Percentiles rank a stretch among this genome's conserved stretches.
Conservation (phyloP, 164 flowering plant species). For the Chimonanthus praecox region DNA sequence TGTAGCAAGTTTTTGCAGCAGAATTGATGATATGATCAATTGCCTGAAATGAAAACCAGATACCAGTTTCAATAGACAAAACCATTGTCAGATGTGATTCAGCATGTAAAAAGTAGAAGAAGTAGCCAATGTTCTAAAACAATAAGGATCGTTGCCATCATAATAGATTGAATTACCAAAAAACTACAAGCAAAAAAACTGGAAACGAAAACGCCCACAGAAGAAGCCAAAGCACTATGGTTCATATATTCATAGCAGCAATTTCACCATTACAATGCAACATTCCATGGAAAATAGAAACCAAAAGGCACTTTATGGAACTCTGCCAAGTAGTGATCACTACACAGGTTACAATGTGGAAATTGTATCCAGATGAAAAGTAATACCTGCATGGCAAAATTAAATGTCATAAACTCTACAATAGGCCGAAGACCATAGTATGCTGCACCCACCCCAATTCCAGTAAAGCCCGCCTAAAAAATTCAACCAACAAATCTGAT, state of each 20-base stretch:
- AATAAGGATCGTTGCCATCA: no score
- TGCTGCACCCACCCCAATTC: constrained; percentile 98
- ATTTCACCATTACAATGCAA: no score
- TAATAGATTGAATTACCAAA: neutral
- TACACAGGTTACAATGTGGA: no score
- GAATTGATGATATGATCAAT: constrained; percentile 97
- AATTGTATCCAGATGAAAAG: neutral
- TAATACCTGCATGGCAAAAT: constrained; percentile 97
- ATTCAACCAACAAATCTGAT: neutral
- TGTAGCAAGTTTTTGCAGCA: constrained; percentile 91
- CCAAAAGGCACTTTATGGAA: no score
- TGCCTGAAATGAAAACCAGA: constrained; percentile 50
- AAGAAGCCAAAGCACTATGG: neutral
- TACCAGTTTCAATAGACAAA: neutral
- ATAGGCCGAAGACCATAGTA: constrained; percentile 80
- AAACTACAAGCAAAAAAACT: neutral
- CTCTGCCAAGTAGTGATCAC: no score
- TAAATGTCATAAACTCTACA: constrained; percentile 97
- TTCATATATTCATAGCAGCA: neutral
- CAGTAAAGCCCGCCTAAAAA: constrained; percentile 92
- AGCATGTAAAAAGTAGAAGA: neutral
- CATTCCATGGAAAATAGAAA: neutral
- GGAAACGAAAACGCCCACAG: neutral
- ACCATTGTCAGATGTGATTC: neutral
- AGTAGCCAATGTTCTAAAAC: neutral